Evolutionary conservation across 768 basidiomycete species (phyloP).

Genomic region (Naganishia onofrii): DNA sequence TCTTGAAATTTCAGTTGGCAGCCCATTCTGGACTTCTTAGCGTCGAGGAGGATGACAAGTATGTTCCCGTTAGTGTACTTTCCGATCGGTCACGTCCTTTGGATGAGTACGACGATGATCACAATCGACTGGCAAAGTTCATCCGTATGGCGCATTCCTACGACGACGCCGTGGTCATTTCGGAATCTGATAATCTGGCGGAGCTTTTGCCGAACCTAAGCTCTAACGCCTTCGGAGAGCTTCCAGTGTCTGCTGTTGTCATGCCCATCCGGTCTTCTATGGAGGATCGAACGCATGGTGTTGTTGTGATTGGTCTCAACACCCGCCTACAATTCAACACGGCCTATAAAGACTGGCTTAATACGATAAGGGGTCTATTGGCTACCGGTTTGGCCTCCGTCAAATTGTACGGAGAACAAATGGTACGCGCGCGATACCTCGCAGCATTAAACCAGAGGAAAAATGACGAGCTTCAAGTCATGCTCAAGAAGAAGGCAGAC

Average conservation of each 20-base stretch:
- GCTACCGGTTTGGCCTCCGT: conserved; percentile 34
- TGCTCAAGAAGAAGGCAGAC: conserved; percentile 31
- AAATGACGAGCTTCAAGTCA: conserved; percentile 30
- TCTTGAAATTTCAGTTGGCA: neutral
- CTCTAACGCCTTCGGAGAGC: conserved; percentile 34
- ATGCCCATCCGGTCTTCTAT: conserved; percentile 35
- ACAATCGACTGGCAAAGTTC: neutral
- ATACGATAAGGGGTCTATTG: conserved; percentile 30
- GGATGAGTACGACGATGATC: neutral
- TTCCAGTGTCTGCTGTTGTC: conserved; percentile 25
- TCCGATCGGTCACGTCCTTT: neutral
- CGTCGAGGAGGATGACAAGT: neutral
- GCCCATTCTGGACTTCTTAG: neutral
- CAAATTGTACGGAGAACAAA: conserved; percentile 33
- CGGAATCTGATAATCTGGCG: neutral
- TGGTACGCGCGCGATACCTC: conserved; percentile 32
- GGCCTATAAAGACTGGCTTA: conserved; percentile 31
- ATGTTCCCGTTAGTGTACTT: neutral
- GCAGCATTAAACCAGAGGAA: conserved; percentile 33
- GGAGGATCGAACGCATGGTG: conserved; percentile 34
- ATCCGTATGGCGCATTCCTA: conserved; percentile 19
- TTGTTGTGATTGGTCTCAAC: conserved; percentile 33
- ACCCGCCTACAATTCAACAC: conserved; percentile 30
- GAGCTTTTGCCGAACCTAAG: conserved; percentile 5
- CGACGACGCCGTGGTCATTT: neutral